These are phyloP conservation scores for Citrullus mucosospermus DNA, from an alignment of 306 rosid genomes.

Conservation along the genomic window DNA sequence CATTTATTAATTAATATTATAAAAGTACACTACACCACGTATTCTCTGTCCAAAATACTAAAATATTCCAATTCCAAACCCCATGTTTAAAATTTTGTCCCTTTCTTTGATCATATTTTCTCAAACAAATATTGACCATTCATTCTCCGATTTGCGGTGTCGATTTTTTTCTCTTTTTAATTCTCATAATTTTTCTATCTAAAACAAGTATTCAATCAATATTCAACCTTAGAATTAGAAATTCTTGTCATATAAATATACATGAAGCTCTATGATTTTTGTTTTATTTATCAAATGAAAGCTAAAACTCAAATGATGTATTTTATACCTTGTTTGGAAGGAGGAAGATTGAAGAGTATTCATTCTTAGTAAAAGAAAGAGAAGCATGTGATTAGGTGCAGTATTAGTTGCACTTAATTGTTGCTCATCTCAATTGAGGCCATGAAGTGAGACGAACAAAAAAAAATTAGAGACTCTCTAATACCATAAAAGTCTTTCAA, in stretches of 20 bases:
- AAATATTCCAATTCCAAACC: neutral
- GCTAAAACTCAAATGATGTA: too few species aligned
- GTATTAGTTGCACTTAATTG: too few species aligned
- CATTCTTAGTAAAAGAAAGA: too few species aligned
- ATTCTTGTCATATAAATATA: neutral
- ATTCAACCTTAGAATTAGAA: neutral
- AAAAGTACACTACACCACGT: neutral
- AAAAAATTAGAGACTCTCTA: too few species aligned
- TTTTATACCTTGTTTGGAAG: too few species aligned
- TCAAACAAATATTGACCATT: neutral
- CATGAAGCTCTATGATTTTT: neutral
- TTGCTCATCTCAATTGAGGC: too few species aligned
- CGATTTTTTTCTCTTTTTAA: too few species aligned
- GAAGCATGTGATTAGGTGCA: too few species aligned
- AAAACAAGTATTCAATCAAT: neutral
- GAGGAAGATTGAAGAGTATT: too few species aligned
- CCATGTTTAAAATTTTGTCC: neutral
- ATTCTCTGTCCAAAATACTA: neutral
- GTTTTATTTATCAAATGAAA: neutral
- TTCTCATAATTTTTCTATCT: neutral
- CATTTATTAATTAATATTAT: neutral
- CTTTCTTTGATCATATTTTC: neutral
- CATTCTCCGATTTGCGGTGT: neutral
- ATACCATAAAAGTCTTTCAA: too few species aligned
- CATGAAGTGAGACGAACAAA: too few species aligned